Base-by-base conservation (phyloP, 2,329 filamentous ascomycete genomes). In the Basipetospora chlamydospora region DNA sequence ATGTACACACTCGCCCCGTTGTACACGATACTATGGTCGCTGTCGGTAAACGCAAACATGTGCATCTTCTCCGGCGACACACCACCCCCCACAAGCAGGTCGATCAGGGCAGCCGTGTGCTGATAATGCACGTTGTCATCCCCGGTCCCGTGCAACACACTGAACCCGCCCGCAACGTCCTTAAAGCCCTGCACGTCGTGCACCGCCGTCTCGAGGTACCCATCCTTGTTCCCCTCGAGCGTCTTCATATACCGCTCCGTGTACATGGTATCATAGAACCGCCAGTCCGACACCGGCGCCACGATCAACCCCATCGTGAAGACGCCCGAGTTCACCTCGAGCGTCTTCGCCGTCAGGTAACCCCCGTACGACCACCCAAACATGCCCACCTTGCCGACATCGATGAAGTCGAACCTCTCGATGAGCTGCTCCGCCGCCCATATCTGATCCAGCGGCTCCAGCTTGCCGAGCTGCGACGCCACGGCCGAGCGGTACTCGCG, bases 41-140 rank as follows among this genome's bases (percentile, higher is more conserved):
- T 71, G 47, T 81, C 77, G 0, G 76, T 79, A 42, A 79, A 81
- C 15, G 66, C 70, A 40, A 74, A 66, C 55, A 72, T 68, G 48
- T 72, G 63, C 61, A 81, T 61, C 59, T 77, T 73, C 39, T 66
- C 58, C 0, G 75, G 71, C 0, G 66, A 63, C 1, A 81, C 71
- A 0, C 67, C 68, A 0, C 55, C 65, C 0, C 66, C 64, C 22
- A 80, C 70, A 0, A 82, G 54, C 16, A 75, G 50, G 45, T 82
- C 75, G 0, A 74, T 56, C 23, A 82, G 51, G 1, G 67, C 73
- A 0, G 75, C 76, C 0, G 67, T 47, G 42, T 82, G 72, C 54
- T 81, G 76, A 49, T 77, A 80, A 47, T 82, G 77, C 11, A 81
- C 77, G 35, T 82, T 82, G 45, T 81, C 77, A 43, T 82, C 77